phyloP scores from a whole-genome alignment of 208 protist species.

The Trypanosoma mega region DNA sequence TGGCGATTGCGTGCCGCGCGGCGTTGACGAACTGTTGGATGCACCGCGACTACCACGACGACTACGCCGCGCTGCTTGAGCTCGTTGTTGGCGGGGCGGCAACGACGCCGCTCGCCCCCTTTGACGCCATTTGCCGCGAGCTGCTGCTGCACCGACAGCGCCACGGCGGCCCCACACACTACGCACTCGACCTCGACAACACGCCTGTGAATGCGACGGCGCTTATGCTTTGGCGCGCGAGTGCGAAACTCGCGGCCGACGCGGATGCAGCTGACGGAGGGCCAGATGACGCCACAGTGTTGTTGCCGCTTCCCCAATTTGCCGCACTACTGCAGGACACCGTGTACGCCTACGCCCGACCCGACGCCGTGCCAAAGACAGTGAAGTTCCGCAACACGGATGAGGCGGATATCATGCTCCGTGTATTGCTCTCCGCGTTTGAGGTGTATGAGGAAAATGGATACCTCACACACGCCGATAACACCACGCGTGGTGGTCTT shows the following conservation, averaged over 20 bases:
- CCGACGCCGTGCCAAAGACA: slow-evolving; percentile 60
- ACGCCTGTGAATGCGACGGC: slow-evolving; percentile 56
- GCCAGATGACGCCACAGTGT: slow-evolving; percentile 41
- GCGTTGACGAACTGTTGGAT: slow-evolving; percentile 85
- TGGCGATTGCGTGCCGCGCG: slow-evolving; percentile 71
- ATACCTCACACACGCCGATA: slow-evolving; percentile 84
- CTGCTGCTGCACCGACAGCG: slow-evolving; percentile 58
- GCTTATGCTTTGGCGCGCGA: slow-evolving; percentile 77
- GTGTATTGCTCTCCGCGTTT: slow-evolving; percentile 78
- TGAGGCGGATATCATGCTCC: slow-evolving; percentile 84
- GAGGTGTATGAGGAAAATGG: slow-evolving; percentile 86
- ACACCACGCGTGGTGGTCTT: slow-evolving; percentile 78
- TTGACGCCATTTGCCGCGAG: slow-evolving; percentile 58
- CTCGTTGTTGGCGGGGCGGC: slow-evolving; percentile 50
- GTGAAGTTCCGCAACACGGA: slow-evolving; percentile 81
- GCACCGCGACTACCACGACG: slow-evolving; percentile 74
- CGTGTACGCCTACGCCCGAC: slow-evolving; percentile 78
- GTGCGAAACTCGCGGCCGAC: slow-evolving; percentile 57
- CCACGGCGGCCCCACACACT: slow-evolving; percentile 38
- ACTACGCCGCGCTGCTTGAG: slow-evolving; percentile 61
- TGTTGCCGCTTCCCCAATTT: slow-evolving; percentile 78
- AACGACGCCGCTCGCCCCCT: slow-evolving; percentile 42
- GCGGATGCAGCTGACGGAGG: slow-evolving; percentile 38
- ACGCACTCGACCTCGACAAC: slow-evolving; percentile 46
- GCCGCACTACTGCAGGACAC: slow-evolving; percentile 72